A percentile compares a stretch with the other conserved stretches of the same genome.
These are phyloP conservation scores for Picea glauca DNA, from an alignment of 75 land plant species.

Conservation along the genomic window DNA sequence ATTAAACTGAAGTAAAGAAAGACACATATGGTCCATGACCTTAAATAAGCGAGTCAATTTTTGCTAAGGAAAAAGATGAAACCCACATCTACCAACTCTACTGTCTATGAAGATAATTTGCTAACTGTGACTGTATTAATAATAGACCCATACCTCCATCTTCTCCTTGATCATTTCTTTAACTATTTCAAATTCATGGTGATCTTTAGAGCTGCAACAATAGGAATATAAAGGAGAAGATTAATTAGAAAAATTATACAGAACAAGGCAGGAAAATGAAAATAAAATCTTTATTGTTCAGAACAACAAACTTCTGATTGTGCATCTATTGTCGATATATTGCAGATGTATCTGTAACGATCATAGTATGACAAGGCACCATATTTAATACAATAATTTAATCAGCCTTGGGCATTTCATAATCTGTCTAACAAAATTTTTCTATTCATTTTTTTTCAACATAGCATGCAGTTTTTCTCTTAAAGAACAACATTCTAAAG, in stretches of 20 bases:
- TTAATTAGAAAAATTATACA: background rate
- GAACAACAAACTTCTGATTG: background rate
- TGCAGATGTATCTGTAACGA: background rate
- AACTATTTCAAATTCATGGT: slow-evolving; percentile 15
- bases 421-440: no score
- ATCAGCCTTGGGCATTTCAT: no score
- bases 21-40: background rate
- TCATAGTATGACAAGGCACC: background rate
- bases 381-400: background rate
- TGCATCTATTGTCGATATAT: background rate
- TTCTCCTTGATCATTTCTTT: background rate
- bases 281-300: background rate
- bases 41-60: background rate
- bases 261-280: background rate
- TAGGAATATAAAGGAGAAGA: background rate
- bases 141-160: slow-evolving; percentile 19
- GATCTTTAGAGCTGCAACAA: slow-evolving; percentile 75
- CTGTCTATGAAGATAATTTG: background rate
- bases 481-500: no score
- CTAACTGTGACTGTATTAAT: background rate
- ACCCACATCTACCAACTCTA: background rate
- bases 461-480: no score
- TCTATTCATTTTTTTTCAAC: background rate
- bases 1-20: no score
- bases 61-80: background rate